Percentiles rank a stretch among this genome's conserved stretches.
These are phyloP conservation scores for Leccinum fuscescens DNA, from an alignment of 1,284 basidiomycete species.

Conservation along the genomic window DNA sequence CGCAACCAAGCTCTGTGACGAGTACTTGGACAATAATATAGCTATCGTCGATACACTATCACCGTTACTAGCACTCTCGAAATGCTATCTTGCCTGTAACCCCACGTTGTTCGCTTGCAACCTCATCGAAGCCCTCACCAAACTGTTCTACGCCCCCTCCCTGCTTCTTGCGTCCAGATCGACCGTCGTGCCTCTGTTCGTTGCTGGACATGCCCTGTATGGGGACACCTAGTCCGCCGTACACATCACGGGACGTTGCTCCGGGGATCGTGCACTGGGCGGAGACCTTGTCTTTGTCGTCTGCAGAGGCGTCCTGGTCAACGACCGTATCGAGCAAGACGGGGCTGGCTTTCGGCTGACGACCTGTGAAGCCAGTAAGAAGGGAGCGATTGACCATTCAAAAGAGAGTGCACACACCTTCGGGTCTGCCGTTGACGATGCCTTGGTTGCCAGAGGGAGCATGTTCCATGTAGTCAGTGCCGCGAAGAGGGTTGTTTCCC, in stretches of 20 bases:
- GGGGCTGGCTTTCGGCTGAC: conserved; percentile 10
- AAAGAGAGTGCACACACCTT: conserved; percentile 13
- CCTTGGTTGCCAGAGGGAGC: conserved; percentile 25
- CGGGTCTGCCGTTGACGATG: conserved; percentile 26
- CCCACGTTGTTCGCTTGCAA: conserved; percentile 5
- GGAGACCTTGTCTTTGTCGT: neutral
- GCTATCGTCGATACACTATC: neutral
- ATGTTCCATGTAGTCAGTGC: conserved; percentile 19
- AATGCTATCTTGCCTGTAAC: conserved; percentile 8
- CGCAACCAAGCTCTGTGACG: neutral
- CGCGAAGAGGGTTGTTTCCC: conserved; percentile 19
- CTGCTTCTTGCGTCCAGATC: conserved; percentile 24
- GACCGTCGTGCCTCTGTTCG: conserved; percentile 29
- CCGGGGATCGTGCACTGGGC: conserved; percentile 15
- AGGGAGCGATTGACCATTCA: neutral
- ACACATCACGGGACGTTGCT: conserved; percentile 30
- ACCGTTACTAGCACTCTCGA: neutral
- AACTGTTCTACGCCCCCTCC: conserved; percentile 21
- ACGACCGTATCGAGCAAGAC: conserved; percentile 22
- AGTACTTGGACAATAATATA: neutral
- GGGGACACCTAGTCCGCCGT: neutral
- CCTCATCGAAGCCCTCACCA: neutral
- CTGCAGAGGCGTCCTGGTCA: conserved; percentile 23
- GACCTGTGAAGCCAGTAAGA: conserved; percentile 11
- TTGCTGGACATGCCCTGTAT: conserved; percentile 30